These are phyloP conservation scores for Glycyrrhiza uralensis DNA, from an alignment of 306 rosid species.

Conservation along the genomic window DNA sequence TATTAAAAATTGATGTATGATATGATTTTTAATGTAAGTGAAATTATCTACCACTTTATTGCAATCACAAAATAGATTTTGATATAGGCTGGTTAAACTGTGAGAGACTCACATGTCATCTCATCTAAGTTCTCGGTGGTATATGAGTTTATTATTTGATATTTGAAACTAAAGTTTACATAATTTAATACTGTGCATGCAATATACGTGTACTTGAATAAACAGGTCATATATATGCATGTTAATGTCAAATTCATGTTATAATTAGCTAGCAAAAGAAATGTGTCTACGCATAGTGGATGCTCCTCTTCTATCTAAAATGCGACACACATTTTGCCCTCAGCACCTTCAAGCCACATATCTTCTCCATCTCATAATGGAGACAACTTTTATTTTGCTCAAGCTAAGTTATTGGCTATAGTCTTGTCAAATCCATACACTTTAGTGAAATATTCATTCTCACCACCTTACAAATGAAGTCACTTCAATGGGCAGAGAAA, in stretches of 20 bases:
- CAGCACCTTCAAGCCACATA: constrained; percentile 26
- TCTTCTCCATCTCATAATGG: constrained; percentile 34
- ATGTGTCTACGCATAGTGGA: neutral
- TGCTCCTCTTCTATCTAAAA: constrained; percentile 10
- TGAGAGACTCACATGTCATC: no score
- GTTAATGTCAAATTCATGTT: constrained; percentile 27
- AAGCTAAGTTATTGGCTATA: constrained; percentile 46
- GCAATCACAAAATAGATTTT: no score
- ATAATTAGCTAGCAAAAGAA: constrained; percentile 20
- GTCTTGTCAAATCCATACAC: constrained; percentile 87
- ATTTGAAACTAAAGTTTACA: neutral
- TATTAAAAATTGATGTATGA: no score
- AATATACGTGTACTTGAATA: neutral
- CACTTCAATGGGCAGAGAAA: constrained; percentile 47
- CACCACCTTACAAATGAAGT: constrained; percentile 52
- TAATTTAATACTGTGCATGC: neutral
- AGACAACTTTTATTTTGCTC: constrained; percentile 35
- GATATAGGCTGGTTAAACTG: no score
- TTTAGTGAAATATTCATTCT: constrained; percentile 39
- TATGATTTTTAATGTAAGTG: no score
- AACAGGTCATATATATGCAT: constrained; percentile 23
- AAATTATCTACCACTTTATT: no score
- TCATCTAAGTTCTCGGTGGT: no score
- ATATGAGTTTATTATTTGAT: no score
- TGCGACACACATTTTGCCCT: constrained; percentile 21